A percentile compares a stretch with the other conserved stretches of the same genome.
Conservation (phyloP, 78 protist genomes). For the Chrysochromulina parva region DNA sequence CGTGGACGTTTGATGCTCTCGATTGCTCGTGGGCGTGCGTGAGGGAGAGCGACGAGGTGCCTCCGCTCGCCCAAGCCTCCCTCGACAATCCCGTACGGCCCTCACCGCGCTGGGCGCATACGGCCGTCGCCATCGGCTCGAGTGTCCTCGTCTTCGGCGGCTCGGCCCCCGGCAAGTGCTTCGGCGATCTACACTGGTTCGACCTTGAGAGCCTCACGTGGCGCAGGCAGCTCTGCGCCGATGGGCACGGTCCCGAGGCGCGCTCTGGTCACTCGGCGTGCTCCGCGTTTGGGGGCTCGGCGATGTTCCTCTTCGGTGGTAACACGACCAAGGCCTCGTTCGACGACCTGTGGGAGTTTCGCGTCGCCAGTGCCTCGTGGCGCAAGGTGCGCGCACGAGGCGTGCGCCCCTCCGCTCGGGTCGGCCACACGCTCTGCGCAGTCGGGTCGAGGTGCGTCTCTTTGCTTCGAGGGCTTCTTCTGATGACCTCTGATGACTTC, state of each 20-base stretch:
- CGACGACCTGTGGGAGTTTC: constrained; percentile 9
- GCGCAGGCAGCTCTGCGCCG: background rate
- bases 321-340: background rate
- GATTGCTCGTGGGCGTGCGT: background rate
- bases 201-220: background rate
- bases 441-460: background rate
- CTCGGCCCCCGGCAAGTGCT: background rate
- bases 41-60: background rate
- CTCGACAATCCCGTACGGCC: background rate
- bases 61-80: background rate
- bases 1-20: background rate
- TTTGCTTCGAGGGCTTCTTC: background rate
- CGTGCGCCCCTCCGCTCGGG: background rate
- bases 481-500: background rate
- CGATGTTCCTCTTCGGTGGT: constrained; percentile 27
- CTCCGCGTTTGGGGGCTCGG: background rate
- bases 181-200: constrained; percentile 10
- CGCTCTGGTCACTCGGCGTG: constrained; percentile 1
- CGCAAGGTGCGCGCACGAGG: background rate
- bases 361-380: no score
- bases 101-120: constrained; percentile 4
- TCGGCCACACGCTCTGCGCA: background rate
- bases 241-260: background rate
- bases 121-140: background rate
- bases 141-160: constrained; percentile 15